Conservation (phyloP, 2,329 filamentous ascomycete species). For the Xylariaceae sp. region DNA sequence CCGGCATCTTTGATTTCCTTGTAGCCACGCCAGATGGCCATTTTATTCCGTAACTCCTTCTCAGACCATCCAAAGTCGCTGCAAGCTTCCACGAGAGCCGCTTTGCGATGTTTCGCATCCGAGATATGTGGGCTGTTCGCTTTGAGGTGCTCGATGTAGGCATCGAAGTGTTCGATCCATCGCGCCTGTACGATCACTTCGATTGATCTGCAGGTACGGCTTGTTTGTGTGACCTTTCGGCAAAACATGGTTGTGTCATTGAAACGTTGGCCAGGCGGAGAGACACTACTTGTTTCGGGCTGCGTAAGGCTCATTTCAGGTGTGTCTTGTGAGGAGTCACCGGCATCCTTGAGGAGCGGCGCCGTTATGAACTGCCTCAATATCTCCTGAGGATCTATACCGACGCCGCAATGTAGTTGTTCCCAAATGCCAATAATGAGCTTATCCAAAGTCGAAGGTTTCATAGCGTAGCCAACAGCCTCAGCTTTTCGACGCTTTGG, state of each 20-base stretch:
- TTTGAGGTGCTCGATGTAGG: slow-evolving; percentile 55
- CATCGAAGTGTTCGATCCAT: slow-evolving; percentile 58
- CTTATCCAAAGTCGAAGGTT: slow-evolving; percentile 39
- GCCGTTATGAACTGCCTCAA: slow-evolving; percentile 34
- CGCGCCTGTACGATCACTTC: slow-evolving; percentile 64
- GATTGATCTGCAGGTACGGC: slow-evolving; percentile 59
- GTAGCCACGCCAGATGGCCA: slow-evolving; percentile 61
- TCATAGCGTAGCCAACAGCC: slow-evolving; percentile 38
- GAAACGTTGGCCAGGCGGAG: slow-evolving; percentile 30
- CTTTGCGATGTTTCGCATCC: slow-evolving; percentile 55
- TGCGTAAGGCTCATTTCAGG: not conserved
- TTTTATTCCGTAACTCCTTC: slow-evolving; percentile 60
- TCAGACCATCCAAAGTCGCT: slow-evolving; percentile 60
- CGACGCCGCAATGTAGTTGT: slow-evolving; percentile 41
- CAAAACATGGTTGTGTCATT: slow-evolving; percentile 42
- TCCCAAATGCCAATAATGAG: slow-evolving; percentile 44
- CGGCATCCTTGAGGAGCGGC: slow-evolving; percentile 18
- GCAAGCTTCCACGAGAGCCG: slow-evolving; percentile 59
- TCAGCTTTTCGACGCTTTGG: slow-evolving; percentile 34
- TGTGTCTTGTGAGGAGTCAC: not conserved
- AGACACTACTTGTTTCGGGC: not conserved
- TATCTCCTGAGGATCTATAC: slow-evolving; percentile 38
- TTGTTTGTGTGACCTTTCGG: slow-evolving; percentile 47
- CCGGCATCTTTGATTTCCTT: slow-evolving; percentile 63
- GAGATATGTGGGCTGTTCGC: slow-evolving; percentile 50